Evolutionary conservation across 2,329 filamentous ascomycete genomes (phyloP), one percentile per base, ranked within the genome.

Genomic region (Aspergillus quadrilineatus): DNA sequence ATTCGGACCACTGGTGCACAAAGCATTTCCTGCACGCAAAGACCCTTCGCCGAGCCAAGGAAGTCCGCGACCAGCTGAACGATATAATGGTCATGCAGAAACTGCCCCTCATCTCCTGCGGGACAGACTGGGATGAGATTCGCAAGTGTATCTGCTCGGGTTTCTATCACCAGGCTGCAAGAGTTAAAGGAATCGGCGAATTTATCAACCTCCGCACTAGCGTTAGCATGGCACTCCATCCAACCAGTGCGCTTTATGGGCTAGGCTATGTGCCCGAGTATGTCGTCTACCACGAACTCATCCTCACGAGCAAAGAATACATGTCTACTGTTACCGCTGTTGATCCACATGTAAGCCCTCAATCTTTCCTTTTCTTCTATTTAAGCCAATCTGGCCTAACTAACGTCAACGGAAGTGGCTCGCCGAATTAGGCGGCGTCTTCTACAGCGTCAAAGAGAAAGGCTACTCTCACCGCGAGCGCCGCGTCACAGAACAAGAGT

Each of bases 371-470:
- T 28, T 9, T 29, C 26, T 14, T 34, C 12, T 12, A 36, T 17
- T 32, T 22, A 29, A 45, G 7, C 15, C 26, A 32, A 49, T 5
- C 10, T 6, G 4, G 3, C 30, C 44, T 48, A 29, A 56, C 51
- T 60, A 50, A 44, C 30, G 28, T 22, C 7, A 14, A 29, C 34
- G 3, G 47, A 43, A 77, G 74, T 99, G 94, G 94, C 84, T 99
- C 41, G 94, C 94, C 6, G 94, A 99, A 71, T 80, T 99, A 5
- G 94, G 95, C 34, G 94, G 92, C 1, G 94, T 99, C 0, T 99
- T 99, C 74, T 99, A 97, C 75, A 94, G 89, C 1, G 84, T 99
- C 69, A 97, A 96, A 77, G 93, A 97, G 76, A 99, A 99, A 75
- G 94, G 93, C 1, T 99, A 96, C 71, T 96, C 90, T 12, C 86